Evolutionary conservation across 2,329 filamentous ascomycete species (phyloP), one percentile per base, ranked within the genome.

Genomic region (Fusarium sp.): DNA sequence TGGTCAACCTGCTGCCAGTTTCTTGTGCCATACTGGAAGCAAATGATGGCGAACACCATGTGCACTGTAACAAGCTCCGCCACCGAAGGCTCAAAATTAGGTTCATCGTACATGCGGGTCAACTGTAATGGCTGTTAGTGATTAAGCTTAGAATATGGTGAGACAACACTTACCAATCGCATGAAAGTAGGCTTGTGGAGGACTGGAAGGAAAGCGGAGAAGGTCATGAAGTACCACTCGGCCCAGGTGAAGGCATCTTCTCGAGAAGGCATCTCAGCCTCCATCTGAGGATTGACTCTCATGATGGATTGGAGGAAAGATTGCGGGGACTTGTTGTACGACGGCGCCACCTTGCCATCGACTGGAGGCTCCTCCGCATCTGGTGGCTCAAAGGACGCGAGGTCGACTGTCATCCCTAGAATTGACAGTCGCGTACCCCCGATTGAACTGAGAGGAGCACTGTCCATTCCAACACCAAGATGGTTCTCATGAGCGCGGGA

Each of bases 41-140:
- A 91, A 74, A 95, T 92, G 55, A 90, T 91, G 16, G 93, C 91
- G 65, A 96, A 91, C 45, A 96, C 87, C 89, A 95, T 93, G 80
- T 95, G 92, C 1, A 94, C 86, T 63, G 90, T 89, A 44, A 93
- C 92, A 4, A 86, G 86, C 78, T 96, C 91, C 4, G 92, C 86
- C 0, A 87, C 80, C 0, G 88, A 87, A 2, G 92, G 87, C 56
- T 86, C 84, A 78, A 91, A 93, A 60, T 79, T 83, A 21, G 87
- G 85, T 59, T 94, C 91, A 75, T 94, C 91, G 78, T 94, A 94
- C 60, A 94, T 87, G 66, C 88, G 86, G 11, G 84, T 84, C 72
- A 92, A 83, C 89, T 91, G 73, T 52, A 42, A 57, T 58, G 31
- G 60, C 25, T 62, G 66, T 73, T 70, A 74, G 64, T 21, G 39